A percentile compares a stretch with the other conserved stretches of the same genome.
Evolutionary conservation across 306 rosid genomes (phyloP).

Genomic region (Vachellia collinsii): DNA sequence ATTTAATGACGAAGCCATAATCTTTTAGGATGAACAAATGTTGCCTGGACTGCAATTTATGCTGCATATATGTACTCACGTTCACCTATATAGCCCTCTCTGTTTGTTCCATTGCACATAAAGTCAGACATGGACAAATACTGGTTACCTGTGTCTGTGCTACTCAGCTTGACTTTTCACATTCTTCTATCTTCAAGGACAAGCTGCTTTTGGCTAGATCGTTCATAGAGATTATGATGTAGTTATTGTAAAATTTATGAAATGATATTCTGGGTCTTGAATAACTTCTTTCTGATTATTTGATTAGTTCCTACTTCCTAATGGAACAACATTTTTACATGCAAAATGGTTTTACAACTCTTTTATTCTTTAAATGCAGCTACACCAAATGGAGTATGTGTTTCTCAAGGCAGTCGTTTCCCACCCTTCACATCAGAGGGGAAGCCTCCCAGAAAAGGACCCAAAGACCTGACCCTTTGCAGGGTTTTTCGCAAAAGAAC

Average conservation of each 20-base stretch:
- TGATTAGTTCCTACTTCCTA: background rate
- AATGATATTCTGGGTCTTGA: background rate
- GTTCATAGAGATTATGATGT: background rate
- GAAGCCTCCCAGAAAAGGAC: constrained; percentile 74
- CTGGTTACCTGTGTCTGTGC: background rate
- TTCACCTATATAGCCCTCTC: constrained; percentile 1
- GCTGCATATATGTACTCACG: background rate
- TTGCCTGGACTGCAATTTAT: background rate
- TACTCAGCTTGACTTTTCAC: constrained; percentile 15
- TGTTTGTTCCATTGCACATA: background rate
- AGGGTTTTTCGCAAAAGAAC: constrained; percentile 80
- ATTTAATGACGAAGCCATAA: constrained; percentile 6
- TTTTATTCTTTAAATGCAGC: constrained; percentile 48
- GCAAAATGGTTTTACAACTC: background rate
- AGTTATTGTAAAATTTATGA: background rate
- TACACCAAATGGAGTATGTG: constrained; percentile 62
- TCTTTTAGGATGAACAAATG: constrained; percentile 4
- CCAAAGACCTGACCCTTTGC: constrained; percentile 84
- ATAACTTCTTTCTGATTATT: constrained; percentile 5
- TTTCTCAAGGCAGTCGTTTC: constrained; percentile 90
- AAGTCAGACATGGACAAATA: background rate
- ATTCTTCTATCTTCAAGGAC: background rate
- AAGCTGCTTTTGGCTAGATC: constrained; percentile 7
- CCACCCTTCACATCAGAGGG: constrained; percentile 79
- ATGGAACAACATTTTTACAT: background rate